Evolutionary conservation across 441 rosid species (phyloP), one percentile per base, ranked within the genome.

Genomic region (Francoa sonchifolia): DNA sequence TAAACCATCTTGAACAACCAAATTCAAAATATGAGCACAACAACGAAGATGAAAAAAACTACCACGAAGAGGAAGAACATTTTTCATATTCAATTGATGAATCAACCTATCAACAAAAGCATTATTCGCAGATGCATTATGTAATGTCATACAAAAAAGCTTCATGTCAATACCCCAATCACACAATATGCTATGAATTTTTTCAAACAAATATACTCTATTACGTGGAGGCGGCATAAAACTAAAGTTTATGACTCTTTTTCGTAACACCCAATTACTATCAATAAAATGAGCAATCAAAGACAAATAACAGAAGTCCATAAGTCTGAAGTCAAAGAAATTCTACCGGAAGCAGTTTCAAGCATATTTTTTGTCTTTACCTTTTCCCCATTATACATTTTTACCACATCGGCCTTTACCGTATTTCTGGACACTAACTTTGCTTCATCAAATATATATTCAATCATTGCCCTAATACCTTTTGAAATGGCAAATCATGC

Each of bases 21-120:
- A 43, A 12, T 51, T 33, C 8, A 50, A 19, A 8, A 33, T 45
- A 27, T 58, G 47, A n/a, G 42, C 57, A 11, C 27, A 44, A 45
- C 54, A 58, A 1, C 49, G 14, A 3, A 46, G 1, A 19, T 52
- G 48, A 7, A 40, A 35, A 10, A 23, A 19, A 8, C 31, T 27
- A 5, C 47, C 55, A 20, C 19, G 9, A 2, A 21, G 10, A 6
- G 31, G 5, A 18, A 40, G 15, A 22, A 39, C 2, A 0, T 48
- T 11, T 9, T 27, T 14, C 10, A 12, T 1, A 20, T 38, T 27
- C 15, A 44, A 20, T 8, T 18, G 5, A 4, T 6, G 2, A 11
- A 31, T 44, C 14, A 57, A 44, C 8, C 6, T 6, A 13, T 36
- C 18, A 16, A 42, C 2, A 10, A 26, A 28, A 5, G 27, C 5